A percentile compares a stretch with the other conserved stretches of the same genome.
These are phyloP conservation scores for Coemansia sp. DNA, from an alignment of 192 early-diverging fungal species.

Conservation along the genomic window DNA sequence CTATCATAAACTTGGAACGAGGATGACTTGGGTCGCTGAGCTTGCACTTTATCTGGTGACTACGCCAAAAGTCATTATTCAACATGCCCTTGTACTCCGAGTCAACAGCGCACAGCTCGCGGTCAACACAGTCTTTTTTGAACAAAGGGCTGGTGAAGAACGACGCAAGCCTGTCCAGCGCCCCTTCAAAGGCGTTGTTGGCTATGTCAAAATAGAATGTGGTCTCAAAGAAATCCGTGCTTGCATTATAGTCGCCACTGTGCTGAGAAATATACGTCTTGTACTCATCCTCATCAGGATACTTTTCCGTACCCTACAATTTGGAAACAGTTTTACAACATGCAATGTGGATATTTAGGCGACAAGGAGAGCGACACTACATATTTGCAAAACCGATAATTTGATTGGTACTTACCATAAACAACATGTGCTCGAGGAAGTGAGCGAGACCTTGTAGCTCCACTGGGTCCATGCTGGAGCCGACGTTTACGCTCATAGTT, in stretches of 20 bases:
- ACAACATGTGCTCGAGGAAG: constrained; percentile 67
- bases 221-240: not conserved
- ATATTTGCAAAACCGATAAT: not conserved
- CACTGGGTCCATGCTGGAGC: constrained; percentile 57
- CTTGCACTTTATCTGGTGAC: not conserved
- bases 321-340: not conserved
- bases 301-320: constrained; percentile 61
- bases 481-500: constrained; percentile 60
- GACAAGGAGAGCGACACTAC: not conserved
- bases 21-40: constrained; percentile 64
- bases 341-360: not conserved
- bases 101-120: constrained; percentile 89
- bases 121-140: constrained; percentile 73
- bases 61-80: constrained; percentile 56
- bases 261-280: constrained; percentile 22
- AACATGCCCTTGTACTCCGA: constrained; percentile 87
- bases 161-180: constrained; percentile 68
- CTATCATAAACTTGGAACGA: constrained; percentile 79
- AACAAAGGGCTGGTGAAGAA: constrained; percentile 89
- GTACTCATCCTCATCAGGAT: constrained; percentile 69
- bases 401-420: constrained; percentile 38
- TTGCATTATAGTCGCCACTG: constrained; percentile 32
- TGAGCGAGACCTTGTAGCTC: constrained; percentile 64
- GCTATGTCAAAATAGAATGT: constrained; percentile 15
- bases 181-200: constrained; percentile 54